Evolutionary conservation across 129 eudicot genomes (phyloP), one percentile per base, ranked within the genome.

Genomic region (Gnaphalium uliginosum): DNA sequence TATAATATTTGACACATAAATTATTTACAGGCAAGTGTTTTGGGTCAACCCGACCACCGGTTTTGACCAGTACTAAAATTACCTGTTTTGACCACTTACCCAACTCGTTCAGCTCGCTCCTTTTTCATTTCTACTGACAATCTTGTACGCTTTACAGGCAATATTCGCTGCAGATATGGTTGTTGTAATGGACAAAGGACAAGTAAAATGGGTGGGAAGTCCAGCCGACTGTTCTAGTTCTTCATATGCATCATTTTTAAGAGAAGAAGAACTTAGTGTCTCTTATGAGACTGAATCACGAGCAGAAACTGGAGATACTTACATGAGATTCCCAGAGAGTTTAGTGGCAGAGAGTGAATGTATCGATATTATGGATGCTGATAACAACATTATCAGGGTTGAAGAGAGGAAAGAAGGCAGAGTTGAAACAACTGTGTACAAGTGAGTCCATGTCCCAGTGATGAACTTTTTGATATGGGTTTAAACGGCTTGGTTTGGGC

Each of bases 331-430:
- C 66, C 74, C 54, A 48, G 79, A 75, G 71, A 57, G 53, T 63
- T 66, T 26, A 19, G 58, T 71, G 65, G 8, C n/a, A 68, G 93
- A 84, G 71, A 74, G 78, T 39, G 93, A 80, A 15, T 46, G 68
- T 72, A 62, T 77, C 78, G 72, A 73, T 74, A 77, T 78, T 32
- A 65, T 83, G 58, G 85, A 72, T 22, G 86, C 76, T 37, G 57
- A 80, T 54, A 84, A 82, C 57, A 76, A 76, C 46, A 66, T 83
- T 43, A 75, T 81, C 78, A 87, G 80, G 56, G 86, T 24, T 64
- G 98, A 93, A 83, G 81, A 79, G 69, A 85, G 98, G 81, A 93
- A 93, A 81, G 93, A 88, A 71, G 98, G 98, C 69, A 88, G 89
- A 81, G 98, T 93, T 64, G 98, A 93, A 68, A 74, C 85, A 70